phyloP scores from a whole-genome alignment of 495 filamentous ascomycete genomes.

The Penicillium cataractarum region DNA sequence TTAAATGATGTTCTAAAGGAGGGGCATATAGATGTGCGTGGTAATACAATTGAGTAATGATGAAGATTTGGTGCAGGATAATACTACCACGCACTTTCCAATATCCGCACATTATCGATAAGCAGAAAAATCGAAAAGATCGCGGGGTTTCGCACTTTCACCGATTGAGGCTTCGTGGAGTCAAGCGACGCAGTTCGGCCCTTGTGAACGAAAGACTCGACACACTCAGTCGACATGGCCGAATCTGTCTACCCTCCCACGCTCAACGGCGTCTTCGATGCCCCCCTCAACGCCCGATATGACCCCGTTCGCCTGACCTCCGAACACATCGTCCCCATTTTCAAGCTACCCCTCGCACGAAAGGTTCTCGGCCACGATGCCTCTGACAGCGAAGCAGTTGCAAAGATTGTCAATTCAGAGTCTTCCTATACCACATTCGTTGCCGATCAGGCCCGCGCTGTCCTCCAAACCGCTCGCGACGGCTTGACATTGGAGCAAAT shows the following conservation, averaged over 20 bases:
- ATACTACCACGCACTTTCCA: conserved; percentile 20
- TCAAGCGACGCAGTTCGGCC: conserved; percentile 1
- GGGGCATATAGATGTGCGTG: conserved; percentile 8
- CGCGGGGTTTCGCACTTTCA: conserved; percentile 34
- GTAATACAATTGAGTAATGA: conserved; percentile 13
- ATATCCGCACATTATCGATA: conserved; percentile 38
- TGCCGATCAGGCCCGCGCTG: conserved; percentile 33
- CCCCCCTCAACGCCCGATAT: conserved; percentile 35
- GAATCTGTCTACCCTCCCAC: conserved; percentile 34
- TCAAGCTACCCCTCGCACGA: conserved; percentile 45
- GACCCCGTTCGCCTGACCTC: conserved; percentile 44
- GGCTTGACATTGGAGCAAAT: conserved; percentile 36
- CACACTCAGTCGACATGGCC: conserved; percentile 32
- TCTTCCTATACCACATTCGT: conserved; percentile 45
- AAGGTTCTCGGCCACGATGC: conserved; percentile 39
- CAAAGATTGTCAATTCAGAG: conserved; percentile 32
- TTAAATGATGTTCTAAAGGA: too few relatives aligned
- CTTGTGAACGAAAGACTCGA: conserved; percentile 3
- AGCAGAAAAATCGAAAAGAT: conserved; percentile 37
- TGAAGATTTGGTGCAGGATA: not conserved
- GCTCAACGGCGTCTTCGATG: conserved; percentile 41
- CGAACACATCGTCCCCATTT: conserved; percentile 37
- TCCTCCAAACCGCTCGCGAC: conserved; percentile 26
- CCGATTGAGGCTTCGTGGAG: conserved; percentile 15
- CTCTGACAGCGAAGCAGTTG: conserved; percentile 27